A percentile compares a stretch with the other conserved stretches of the same genome.
Conservation (phyloP, 257 asterid species). For the Marsdenia floribunda region DNA sequence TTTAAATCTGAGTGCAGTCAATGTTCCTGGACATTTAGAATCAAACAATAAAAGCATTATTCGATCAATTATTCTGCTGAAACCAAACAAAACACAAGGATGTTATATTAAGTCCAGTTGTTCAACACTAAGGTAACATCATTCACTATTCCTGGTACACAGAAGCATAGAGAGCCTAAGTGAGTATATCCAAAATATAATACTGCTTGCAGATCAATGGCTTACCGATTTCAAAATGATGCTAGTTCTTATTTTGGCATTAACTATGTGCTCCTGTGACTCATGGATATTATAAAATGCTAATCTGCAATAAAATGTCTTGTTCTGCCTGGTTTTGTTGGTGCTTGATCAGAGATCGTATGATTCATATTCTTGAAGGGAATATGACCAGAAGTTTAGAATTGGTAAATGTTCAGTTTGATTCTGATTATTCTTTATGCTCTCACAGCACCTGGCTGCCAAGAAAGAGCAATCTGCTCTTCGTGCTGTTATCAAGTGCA, state of each 20-base stretch:
- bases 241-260: not conserved
- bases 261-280: not conserved
- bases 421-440: not conserved
- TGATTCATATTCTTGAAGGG: not conserved
- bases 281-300: not conserved
- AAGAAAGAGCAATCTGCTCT: constrained; percentile 97
- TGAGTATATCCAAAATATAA: not conserved
- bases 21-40: no score
- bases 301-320: not conserved
- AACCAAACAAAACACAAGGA: not conserved
- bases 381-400: not conserved
- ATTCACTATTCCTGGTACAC: not conserved
- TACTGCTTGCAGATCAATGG: not conserved
- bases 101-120: not conserved
- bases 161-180: not conserved
- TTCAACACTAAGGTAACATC: not conserved
- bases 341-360: not conserved
- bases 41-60: no score
- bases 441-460: constrained; percentile 75
- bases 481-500: constrained; percentile 89
- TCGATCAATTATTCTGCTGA: no score
- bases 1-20: not conserved
- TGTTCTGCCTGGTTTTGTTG: not conserved
- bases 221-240: not conserved
- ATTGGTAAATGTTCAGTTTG: not conserved